phyloP scores from a whole-genome alignment of 768 basidiomycete genomes.

The Suillus placidus region DNA sequence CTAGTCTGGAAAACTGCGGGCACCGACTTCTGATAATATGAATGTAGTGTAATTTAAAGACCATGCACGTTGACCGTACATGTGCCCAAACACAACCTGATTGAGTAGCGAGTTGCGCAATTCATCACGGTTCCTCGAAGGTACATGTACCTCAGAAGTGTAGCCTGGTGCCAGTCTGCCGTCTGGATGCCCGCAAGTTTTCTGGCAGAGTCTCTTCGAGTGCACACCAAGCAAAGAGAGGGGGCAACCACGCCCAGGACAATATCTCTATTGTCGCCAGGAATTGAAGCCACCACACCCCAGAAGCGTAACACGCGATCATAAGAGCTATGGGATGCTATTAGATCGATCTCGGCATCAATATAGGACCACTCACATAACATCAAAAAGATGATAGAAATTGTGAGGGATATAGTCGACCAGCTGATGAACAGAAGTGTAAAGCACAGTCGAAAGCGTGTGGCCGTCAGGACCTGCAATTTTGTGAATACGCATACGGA shows the following conservation, averaged over 20 bases:
- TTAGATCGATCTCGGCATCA: not conserved
- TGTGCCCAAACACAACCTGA: not conserved
- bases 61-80: not conserved
- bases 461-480: not conserved
- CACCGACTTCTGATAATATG: not conserved
- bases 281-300: constrained; percentile 4
- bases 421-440: not conserved
- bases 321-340: not conserved
- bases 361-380: not conserved
- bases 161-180: not conserved
- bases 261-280: not conserved
- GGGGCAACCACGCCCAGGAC: constrained; percentile 4
- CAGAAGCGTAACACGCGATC: constrained; percentile 6
- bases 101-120: not conserved
- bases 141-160: not conserved
- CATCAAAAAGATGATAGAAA: not conserved
- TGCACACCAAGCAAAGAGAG: constrained; percentile 3
- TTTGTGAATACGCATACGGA: not conserved
- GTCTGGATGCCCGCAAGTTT: constrained; percentile 3
- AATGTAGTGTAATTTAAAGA: not conserved
- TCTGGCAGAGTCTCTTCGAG: constrained; percentile 10
- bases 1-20: not conserved
- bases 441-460: not conserved
- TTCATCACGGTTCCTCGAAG: not conserved
- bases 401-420: not conserved